A percentile compares a stretch with the other conserved stretches of the same genome.
These are phyloP conservation scores for Sporobolomyces roseus DNA, from an alignment of 768 basidiomycete genomes.

Conservation along the genomic window DNA sequence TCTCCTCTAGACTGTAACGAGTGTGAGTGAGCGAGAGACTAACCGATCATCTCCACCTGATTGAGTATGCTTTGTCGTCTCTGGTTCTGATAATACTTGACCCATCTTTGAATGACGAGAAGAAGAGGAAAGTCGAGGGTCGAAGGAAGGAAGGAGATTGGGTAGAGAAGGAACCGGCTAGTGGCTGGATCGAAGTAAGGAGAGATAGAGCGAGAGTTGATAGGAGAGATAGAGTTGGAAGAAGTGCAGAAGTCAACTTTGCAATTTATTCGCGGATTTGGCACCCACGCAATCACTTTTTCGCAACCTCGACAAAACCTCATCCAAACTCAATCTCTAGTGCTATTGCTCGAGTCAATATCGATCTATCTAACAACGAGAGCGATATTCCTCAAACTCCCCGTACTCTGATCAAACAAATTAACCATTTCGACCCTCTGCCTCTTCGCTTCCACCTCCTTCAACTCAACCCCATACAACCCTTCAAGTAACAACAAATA, in stretches of 20 bases:
- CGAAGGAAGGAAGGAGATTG: too few relatives aligned
- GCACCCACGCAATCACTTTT: too few relatives aligned
- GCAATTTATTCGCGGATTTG: too few relatives aligned
- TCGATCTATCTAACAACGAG: slow-evolving; percentile 22
- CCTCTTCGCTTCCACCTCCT: neutral
- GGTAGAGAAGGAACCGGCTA: neutral
- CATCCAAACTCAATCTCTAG: too few relatives aligned
- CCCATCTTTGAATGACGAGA: slow-evolving; percentile 52
- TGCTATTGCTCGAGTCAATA: too few relatives aligned
- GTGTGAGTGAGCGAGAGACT: slow-evolving; percentile 41
- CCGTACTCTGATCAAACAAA: slow-evolving; percentile 35
- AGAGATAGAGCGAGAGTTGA: too few relatives aligned
- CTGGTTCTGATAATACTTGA: slow-evolving; percentile 80
- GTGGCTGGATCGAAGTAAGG: too few relatives aligned
- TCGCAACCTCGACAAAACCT: too few relatives aligned
- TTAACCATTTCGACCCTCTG: slow-evolving; percentile 35
- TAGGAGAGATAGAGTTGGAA: neutral
- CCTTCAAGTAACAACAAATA: slow-evolving; percentile 26
- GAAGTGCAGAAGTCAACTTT: too few relatives aligned
- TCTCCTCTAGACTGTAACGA: neutral
- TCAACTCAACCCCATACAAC: neutral
- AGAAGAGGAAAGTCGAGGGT: neutral
- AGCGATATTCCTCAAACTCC: slow-evolving; percentile 31
- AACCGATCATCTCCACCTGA: slow-evolving; percentile 66
- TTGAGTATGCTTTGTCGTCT: slow-evolving; percentile 74